Conservation (phyloP, 202 grass and related monocot genomes). For the Setaria italica region DNA sequence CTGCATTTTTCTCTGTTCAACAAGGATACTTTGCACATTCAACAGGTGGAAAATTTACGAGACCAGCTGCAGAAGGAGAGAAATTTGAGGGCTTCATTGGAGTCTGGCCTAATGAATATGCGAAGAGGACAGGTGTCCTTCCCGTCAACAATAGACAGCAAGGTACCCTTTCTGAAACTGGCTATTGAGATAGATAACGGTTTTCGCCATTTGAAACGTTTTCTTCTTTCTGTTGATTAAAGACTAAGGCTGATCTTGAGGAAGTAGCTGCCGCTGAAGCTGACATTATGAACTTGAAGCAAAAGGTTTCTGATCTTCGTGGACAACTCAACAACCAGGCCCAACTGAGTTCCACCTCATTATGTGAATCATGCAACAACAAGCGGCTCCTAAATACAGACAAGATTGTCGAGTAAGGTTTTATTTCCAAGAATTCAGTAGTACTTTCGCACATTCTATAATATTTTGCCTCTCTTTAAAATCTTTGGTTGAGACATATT, state of each 20-base stretch:
- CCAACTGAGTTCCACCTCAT: conserved; percentile 56
- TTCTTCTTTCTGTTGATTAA: conserved; percentile 53
- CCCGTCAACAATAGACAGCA: conserved; percentile 65
- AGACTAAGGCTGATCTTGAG: conserved; percentile 84
- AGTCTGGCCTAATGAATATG: conserved; percentile 82
- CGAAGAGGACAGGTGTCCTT: conserved; percentile 67
- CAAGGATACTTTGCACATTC: conserved; percentile 48
- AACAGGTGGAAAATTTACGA: conserved; percentile 81
- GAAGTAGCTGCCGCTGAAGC: conserved; percentile 86
- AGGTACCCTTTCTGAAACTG: conserved; percentile 55
- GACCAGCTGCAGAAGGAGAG: conserved; percentile 86
- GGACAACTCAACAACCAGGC: conserved; percentile 69
- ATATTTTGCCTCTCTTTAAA: conserved; percentile 17
- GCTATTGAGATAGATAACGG: not conserved
- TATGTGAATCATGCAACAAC: conserved; percentile 92
- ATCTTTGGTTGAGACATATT: conserved; percentile 26
- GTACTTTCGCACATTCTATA: conserved; percentile 11
- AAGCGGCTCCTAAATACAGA: conserved; percentile 50
- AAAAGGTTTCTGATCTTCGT: conserved; percentile 86
- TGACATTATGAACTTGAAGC: conserved; percentile 86
- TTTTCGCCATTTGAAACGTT: conserved; percentile 40
- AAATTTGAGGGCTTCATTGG: conserved; percentile 76
- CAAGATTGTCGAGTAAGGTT: conserved; percentile 66
- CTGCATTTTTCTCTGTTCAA: conserved; percentile 38
- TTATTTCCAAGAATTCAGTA: conserved; percentile 19